phyloP scores from a whole-genome alignment of 176 grass and related monocot genomes.

The Bromus sterilis region DNA sequence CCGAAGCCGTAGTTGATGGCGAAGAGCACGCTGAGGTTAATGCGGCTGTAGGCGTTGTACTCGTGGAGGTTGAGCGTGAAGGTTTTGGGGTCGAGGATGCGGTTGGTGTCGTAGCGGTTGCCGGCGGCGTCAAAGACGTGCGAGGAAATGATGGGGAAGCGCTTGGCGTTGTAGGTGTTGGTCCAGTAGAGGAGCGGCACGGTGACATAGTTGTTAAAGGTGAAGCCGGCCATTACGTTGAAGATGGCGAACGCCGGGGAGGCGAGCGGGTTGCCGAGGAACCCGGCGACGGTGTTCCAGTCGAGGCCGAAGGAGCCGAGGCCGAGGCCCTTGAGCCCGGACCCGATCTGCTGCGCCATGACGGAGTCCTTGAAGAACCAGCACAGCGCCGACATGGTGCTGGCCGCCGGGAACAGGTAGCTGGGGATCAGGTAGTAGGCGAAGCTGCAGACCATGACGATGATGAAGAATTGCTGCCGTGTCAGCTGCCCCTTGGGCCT shows the following conservation, averaged over 20 bases:
- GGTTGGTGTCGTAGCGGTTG: conserved; percentile 14
- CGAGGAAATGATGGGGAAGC: conserved; percentile 84
- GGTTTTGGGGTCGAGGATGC: not conserved
- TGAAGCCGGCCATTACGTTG: conserved; percentile 32
- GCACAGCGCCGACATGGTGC: conserved; percentile 80
- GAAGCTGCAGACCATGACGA: conserved; percentile 72
- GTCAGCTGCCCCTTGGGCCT: conserved; percentile 55
- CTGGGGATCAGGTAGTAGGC: conserved; percentile 82
- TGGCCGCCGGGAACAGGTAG: conserved; percentile 83
- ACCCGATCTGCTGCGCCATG: conserved; percentile 87
- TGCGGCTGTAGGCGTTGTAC: conserved; percentile 64
- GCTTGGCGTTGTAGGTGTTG: conserved; percentile 65
- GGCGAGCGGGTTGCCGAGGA: conserved; percentile 77
- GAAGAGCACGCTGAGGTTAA: conserved; percentile 80
- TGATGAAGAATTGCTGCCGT: conserved; percentile 78
- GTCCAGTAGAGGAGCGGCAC: conserved; percentile 60
- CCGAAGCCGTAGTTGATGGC: conserved; percentile 67
- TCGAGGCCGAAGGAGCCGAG: conserved; percentile 70
- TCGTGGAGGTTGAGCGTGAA: not conserved
- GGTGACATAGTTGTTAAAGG: conserved; percentile 33
- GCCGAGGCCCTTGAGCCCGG: conserved; percentile 66
- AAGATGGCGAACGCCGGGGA: conserved; percentile 91
- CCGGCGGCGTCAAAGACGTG: conserved; percentile 49
- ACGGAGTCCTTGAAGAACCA: conserved; percentile 66
- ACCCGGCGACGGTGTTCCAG: conserved; percentile 72